Evolutionary conservation across 192 early-diverging fungal genomes (phyloP).

Genomic region (Lobosporangium transversale): DNA sequence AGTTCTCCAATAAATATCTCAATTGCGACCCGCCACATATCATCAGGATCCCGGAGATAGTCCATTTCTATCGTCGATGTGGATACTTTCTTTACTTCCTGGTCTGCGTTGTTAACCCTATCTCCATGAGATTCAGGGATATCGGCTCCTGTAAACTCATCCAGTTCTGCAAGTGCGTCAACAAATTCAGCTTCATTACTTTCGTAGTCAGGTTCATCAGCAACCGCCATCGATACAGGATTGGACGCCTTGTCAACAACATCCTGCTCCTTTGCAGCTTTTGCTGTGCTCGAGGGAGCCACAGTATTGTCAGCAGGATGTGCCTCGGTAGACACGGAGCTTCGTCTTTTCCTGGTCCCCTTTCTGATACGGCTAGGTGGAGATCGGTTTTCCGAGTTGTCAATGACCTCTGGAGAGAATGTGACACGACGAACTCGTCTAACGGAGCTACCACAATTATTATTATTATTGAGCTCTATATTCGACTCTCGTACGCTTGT

Average conservation of each 20-base stretch:
- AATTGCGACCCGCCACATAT: conserved; percentile 13
- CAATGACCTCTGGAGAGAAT: conserved; percentile 35
- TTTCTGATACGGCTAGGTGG: conserved; percentile 6
- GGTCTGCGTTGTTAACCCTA: too few relatives aligned
- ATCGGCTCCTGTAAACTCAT: neutral
- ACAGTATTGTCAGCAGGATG: neutral
- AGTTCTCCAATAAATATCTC: conserved; percentile 19
- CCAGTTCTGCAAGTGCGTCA: conserved; percentile 16
- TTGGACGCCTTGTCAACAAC: neutral
- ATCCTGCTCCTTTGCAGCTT: too few relatives aligned
- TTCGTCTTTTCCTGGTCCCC: conserved; percentile 2
- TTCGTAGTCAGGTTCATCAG: conserved; percentile 14
- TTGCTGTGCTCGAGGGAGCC: neutral
- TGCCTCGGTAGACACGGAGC: neutral
- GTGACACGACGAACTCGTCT: conserved; percentile 13
- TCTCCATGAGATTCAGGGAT: too few relatives aligned
- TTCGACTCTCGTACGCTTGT: too few relatives aligned
- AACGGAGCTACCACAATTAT: neutral
- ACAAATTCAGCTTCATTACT: conserved; percentile 42
- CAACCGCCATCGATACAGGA: neutral
- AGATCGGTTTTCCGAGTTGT: conserved; percentile 22
- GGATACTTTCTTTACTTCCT: too few relatives aligned
- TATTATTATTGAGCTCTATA: too few relatives aligned
- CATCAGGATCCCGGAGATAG: conserved; percentile 8
- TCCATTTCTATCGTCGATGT: conserved; percentile 15